These are phyloP conservation scores for Blastocystis sp. DNA, from an alignment of 352 stramenopile species.

Conservation along the genomic window DNA sequence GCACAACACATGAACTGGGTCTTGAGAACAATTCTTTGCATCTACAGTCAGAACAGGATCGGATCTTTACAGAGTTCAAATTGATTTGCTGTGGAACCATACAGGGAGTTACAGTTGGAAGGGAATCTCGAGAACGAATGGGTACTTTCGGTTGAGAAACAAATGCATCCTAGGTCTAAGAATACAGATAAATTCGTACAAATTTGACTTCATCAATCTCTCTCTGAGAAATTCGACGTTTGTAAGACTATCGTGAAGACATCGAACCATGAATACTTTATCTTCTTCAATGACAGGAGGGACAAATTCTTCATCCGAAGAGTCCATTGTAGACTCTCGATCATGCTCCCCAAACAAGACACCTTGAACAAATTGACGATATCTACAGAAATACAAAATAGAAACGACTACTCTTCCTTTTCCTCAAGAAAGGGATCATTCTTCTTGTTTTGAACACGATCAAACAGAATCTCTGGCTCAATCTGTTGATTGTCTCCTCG, in stretches of 20 bases:
- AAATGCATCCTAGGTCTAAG: neutral
- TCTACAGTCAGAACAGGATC: neutral
- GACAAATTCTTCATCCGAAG: slow-evolving; percentile 36
- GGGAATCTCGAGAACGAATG: neutral
- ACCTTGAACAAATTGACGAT: slow-evolving; percentile 53
- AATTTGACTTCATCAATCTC: neutral
- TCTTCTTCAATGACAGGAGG: neutral
- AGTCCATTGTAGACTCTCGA: neutral
- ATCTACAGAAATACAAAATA: neutral
- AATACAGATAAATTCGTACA: neutral
- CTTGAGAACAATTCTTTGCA: slow-evolving; percentile 12
- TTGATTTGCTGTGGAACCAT: neutral
- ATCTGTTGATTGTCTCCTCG: neutral
- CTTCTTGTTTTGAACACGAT: neutral
- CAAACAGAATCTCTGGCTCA: slow-evolving; percentile 42
- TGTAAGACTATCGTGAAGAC: neutral
- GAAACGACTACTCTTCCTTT: slow-evolving; percentile 29
- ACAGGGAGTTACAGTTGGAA: neutral
- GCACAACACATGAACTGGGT: slow-evolving; percentile 41
- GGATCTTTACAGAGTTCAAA: neutral
- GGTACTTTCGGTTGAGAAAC: neutral
- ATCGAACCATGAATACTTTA: neutral
- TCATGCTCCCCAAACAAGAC: slow-evolving; percentile 16
- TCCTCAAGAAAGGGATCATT: slow-evolving; percentile 4
- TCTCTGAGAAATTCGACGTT: neutral